Evolutionary conservation across 2,329 filamentous ascomycete species (phyloP).

Genomic region (Botrytis deweyae): DNA sequence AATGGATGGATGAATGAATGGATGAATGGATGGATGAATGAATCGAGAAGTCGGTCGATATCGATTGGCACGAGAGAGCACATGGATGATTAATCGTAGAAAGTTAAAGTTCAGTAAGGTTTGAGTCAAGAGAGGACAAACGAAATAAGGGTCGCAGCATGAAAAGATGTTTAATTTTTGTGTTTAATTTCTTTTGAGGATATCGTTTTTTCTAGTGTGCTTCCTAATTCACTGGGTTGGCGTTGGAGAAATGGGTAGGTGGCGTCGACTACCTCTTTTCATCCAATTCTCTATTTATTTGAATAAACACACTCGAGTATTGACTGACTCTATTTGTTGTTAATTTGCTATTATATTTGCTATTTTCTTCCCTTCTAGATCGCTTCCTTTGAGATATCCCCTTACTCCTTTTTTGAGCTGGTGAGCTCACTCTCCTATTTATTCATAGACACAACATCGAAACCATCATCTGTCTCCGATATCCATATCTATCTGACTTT

Average conservation of each 20-base stretch:
- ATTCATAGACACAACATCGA: not conserved
- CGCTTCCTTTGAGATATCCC: not conserved
- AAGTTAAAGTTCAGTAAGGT: not conserved
- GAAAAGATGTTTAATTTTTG: not conserved
- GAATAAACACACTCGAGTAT: not conserved
- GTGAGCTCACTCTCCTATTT: not conserved
- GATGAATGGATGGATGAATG: not conserved
- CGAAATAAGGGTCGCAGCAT: not conserved
- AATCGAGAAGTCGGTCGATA: not conserved
- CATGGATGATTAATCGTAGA: not conserved
- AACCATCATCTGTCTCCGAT: not conserved
- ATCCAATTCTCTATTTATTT: not conserved
- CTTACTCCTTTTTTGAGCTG: not conserved
- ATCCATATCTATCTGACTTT: not conserved
- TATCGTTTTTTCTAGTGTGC: not conserved
- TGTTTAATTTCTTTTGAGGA: not conserved
- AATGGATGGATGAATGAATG: not conserved
- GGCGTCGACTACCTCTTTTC: conserved; percentile 2
- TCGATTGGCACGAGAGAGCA: not conserved
- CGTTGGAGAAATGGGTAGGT: not conserved
- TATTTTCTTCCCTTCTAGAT: not conserved
- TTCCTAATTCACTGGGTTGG: not conserved
- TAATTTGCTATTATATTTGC: not conserved
- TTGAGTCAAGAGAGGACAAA: not conserved
- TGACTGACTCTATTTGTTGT: not conserved